A percentile compares a stretch with the other conserved stretches of the same genome.
Evolutionary conservation across 2,329 filamentous ascomycete genomes (phyloP).

Genomic region (Colletotrichum viniferum): DNA sequence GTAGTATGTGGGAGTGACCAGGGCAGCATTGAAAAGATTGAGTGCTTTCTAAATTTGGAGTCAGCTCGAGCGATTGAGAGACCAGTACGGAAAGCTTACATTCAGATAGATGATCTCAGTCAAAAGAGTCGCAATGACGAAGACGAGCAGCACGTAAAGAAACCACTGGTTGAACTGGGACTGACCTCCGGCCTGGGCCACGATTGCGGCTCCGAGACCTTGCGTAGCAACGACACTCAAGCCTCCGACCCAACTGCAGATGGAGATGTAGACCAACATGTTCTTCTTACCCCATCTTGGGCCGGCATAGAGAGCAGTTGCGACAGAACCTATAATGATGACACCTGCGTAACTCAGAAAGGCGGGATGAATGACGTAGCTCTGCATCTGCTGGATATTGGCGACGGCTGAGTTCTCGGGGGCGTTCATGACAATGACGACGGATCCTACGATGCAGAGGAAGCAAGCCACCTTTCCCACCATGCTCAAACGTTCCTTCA

Average conservation of each 20-base stretch:
- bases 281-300: slow-evolving; percentile 94
- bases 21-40: slow-evolving; percentile 93
- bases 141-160: slow-evolving; percentile 87
- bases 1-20: slow-evolving; percentile 98
- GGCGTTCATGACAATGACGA: slow-evolving; percentile 94
- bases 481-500: slow-evolving; percentile 94
- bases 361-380: slow-evolving; percentile 82
- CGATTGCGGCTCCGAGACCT: slow-evolving; percentile 87
- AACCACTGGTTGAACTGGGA: slow-evolving; percentile 98
- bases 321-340: slow-evolving; percentile 73
- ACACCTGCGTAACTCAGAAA: slow-evolving; percentile 87
- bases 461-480: slow-evolving; percentile 97
- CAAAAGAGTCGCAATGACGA: slow-evolving; percentile 85
- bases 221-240: slow-evolving; percentile 95
- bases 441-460: slow-evolving; percentile 89
- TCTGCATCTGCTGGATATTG: slow-evolving; percentile 91
- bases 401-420: slow-evolving; percentile 83
- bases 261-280: slow-evolving; percentile 96
- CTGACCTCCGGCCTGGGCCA: slow-evolving; percentile 81
- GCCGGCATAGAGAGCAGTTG: slow-evolving; percentile 80
- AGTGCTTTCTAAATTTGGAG: slow-evolving; percentile 82
- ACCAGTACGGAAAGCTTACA: slow-evolving; percentile 51
- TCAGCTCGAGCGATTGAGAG: slow-evolving; percentile 33
- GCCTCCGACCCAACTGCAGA: slow-evolving; percentile 94
- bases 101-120: slow-evolving; percentile 97